These are phyloP conservation scores for Cytospora piceae DNA, from an alignment of 2,329 filamentous ascomycete genomes.

Conservation along the genomic window DNA sequence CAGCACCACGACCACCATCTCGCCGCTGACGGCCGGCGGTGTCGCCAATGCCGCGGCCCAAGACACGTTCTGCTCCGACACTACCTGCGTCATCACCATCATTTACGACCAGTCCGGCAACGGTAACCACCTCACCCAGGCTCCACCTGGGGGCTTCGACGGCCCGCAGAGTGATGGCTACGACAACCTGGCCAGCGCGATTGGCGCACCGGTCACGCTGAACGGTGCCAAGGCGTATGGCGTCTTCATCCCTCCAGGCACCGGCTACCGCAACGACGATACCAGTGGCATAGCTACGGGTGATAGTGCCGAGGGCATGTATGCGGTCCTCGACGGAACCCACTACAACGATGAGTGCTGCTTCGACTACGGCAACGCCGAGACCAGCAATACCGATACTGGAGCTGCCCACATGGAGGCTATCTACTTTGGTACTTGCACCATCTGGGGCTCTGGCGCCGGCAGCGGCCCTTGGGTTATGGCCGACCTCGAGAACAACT, in stretches of 20 bases:
- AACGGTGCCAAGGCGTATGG: slow-evolving; percentile 66
- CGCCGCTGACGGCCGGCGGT: slow-evolving; percentile 59
- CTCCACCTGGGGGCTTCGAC: slow-evolving; percentile 58
- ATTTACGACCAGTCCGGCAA: slow-evolving; percentile 69
- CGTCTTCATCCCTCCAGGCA: slow-evolving; percentile 63
- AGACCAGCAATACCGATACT: slow-evolving; percentile 55
- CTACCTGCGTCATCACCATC: slow-evolving; percentile 65
- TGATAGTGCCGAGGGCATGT: slow-evolving; percentile 62
- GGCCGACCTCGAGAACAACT: slow-evolving; percentile 69
- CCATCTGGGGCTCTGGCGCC: slow-evolving; percentile 58
- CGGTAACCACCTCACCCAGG: slow-evolving; percentile 66
- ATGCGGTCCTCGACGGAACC: slow-evolving; percentile 62
- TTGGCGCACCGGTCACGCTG: slow-evolving; percentile 63
- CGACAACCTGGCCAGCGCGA: slow-evolving; percentile 63
- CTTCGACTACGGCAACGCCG: slow-evolving; percentile 63
- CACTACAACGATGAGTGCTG: slow-evolving; percentile 62
- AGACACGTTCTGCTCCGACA: slow-evolving; percentile 62
- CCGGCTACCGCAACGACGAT: slow-evolving; percentile 64
- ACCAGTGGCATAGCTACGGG: slow-evolving; percentile 56
- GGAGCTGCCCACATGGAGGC: slow-evolving; percentile 71
- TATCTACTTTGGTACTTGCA: slow-evolving; percentile 64
- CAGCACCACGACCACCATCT: slow-evolving; percentile 50
- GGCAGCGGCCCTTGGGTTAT: slow-evolving; percentile 69
- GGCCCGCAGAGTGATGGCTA: slow-evolving; percentile 61
- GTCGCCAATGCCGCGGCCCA: slow-evolving; percentile 65